Conservation (phyloP, 768 basidiomycete genomes). For the Russula brevipes region DNA sequence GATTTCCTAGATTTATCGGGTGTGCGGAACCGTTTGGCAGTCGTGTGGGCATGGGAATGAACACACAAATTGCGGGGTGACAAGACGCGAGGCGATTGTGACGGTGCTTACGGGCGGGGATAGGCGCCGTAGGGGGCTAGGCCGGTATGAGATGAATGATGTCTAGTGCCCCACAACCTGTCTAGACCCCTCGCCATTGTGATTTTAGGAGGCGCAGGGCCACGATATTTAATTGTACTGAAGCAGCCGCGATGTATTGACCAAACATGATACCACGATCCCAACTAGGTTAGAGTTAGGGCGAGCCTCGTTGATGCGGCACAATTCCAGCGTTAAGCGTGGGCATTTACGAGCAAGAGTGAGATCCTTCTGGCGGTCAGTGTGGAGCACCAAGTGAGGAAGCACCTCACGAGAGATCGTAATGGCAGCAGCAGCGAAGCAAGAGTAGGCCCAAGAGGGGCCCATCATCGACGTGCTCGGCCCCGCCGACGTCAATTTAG, state of each 20-base stretch:
- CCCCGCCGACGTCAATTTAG: too few relatives aligned
- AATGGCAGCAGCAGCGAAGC: not conserved
- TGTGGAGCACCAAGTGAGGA: too few relatives aligned
- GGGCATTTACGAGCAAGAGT: not conserved
- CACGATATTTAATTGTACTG: not conserved
- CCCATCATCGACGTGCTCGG: too few relatives aligned
- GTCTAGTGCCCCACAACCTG: not conserved
- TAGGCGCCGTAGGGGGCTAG: not conserved
- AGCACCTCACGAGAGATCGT: not conserved
- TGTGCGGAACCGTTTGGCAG: conserved; percentile 3
- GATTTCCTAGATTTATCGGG: not conserved
- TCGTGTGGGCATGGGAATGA: not conserved
- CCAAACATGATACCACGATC: not conserved
- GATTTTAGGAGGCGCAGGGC: not conserved
- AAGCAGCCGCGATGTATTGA: not conserved
- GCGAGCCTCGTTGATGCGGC: conserved; percentile 3
- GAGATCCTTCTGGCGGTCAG: not conserved
- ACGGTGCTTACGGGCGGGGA: not conserved
- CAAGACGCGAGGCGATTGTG: not conserved
- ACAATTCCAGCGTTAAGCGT: not conserved
- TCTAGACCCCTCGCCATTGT: conserved; percentile 5
- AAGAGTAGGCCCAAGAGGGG: too few relatives aligned
- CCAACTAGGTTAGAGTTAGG: conserved; percentile 3
- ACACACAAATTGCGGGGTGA: not conserved
- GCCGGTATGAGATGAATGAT: not conserved